Conservation (phyloP, 495 filamentous ascomycete species). For the Xylaria flabelliformis region DNA sequence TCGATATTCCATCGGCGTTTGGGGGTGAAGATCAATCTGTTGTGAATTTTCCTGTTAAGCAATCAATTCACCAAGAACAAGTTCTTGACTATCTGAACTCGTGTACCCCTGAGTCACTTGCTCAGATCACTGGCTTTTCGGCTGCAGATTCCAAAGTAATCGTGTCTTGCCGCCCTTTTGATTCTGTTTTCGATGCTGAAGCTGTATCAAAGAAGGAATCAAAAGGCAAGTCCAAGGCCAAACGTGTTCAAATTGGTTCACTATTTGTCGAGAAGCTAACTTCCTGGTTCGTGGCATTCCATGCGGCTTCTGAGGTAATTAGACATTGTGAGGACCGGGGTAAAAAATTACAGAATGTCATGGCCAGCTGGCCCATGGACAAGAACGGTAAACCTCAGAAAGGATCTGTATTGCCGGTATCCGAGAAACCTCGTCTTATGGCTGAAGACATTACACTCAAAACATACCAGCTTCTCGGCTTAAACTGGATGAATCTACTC, state of each 20-base stretch:
- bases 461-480: constrained; percentile 89
- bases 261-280: constrained; percentile 45
- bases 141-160: constrained; percentile 70
- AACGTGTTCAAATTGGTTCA: constrained; percentile 45
- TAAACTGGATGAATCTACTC: constrained; percentile 90
- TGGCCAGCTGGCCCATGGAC: constrained; percentile 36
- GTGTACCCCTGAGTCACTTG: constrained; percentile 71
- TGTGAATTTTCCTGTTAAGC: constrained; percentile 60
- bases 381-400: constrained; percentile 33
- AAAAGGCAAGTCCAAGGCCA: constrained; percentile 46
- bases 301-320: constrained; percentile 36
- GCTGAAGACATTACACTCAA: constrained; percentile 74
- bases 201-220: constrained; percentile 56
- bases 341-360: constrained; percentile 25
- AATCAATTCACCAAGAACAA: constrained; percentile 28
- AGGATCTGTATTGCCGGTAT: constrained; percentile 42
- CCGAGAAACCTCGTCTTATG: constrained; percentile 79
- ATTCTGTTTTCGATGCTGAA: constrained; percentile 65
- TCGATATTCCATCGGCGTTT: constrained; percentile 45
- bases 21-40: constrained; percentile 44
- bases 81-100: constrained; percentile 85
- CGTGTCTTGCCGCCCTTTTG: constrained; percentile 72
- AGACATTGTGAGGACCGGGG: constrained; percentile 41
- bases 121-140: constrained; percentile 76
- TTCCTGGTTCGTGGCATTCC: constrained; percentile 38